Base-by-base conservation (phyloP, 495 filamentous ascomycete genomes). In the Apodospora peruviana region DNA sequence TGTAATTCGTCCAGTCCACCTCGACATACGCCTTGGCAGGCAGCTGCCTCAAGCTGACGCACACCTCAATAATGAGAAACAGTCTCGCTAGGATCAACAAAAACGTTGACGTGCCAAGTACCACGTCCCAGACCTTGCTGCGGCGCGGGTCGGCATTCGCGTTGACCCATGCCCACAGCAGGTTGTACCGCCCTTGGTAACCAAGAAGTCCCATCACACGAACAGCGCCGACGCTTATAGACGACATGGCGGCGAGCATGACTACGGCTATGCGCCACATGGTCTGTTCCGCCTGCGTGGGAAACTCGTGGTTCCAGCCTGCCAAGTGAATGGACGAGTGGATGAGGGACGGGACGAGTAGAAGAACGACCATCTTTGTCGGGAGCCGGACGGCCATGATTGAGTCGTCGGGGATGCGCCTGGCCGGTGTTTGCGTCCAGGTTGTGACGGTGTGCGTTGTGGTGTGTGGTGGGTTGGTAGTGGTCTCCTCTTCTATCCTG, bases 131-230 rank as follows among this genome's bases (percentile, higher is more conserved):
- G 16, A 14, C 4, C 10, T 22, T 27, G 4, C 35, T 25, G 14
- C 17, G 8, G 10, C 34, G 1, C 29, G n/a, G 21, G 32, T 27
- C 16, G 2, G 45, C 35, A 20, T 47, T 27, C 18, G 21, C 29
- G 38, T 52, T 47, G 12, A 43, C 54, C 54, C 54, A 57, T 8
- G 53, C 50, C 47, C 54, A 50, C 16, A 53, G 16, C 38, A 53
- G 19, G 35, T 34, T 57, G 16, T 40, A 51, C 37, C 23, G 45
- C 10, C 40, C 38, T 17, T 40, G 17, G 18, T 24, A 48, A 12
- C 19, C 35, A 5, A 4, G 3, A 5, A 25, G 7, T 1, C 37
- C 25, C 34, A 40, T n/a, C n/a, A 48, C n/a, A 14, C 45, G 45
- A 1, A 48, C 45, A 3, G 36, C n/a, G 1, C 45, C 43, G 9